Base-by-base conservation (phyloP, 2,329 filamentous ascomycete species). In the Rhexocercosporidium sp. region DNA sequence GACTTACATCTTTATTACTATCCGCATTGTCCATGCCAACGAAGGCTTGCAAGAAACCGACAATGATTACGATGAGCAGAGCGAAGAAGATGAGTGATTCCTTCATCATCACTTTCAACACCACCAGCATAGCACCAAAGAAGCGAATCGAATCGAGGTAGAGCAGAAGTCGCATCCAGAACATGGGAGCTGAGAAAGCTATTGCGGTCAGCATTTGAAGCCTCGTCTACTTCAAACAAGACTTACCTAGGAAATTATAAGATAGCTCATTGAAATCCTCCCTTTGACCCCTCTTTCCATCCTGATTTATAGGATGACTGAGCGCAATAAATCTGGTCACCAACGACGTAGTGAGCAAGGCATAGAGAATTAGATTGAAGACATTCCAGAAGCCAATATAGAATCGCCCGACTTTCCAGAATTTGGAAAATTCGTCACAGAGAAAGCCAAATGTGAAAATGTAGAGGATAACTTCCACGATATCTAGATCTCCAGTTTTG, bases 341-440 rank as follows among this genome's bases (percentile, higher is more conserved):
- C 70, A 99, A 90, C 2, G 93, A 97, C 3, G 92, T 86, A 0
- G 89, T 87, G 39, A 99, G 83, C 1, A 98, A 83, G 0, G 86
- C 80, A 79, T 99, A 99, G 0, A 99, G 84, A 0, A 90, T 85
- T 29, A 87, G 86, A 79, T 99, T 99, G 83, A 99, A 97, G 27
- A 92, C 92, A 75, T 97, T 97, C 96, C 96, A 98, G 79, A 99
- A 99, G 22, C 93, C 91, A 64, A 99, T 85, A 75, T 98, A 98
- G 75, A 91, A 92, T 69, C 92, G 88, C 11, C 96, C 96, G 16
- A 97, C 92, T 78, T 99, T 99, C 88, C 93, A 97, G 73, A 97
- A 87, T 79, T 99, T 99, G 76, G 89, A 82, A 0, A 90, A 72
- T 77, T 98, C 96, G 77, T 99, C 95, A 74, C 90, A 94, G 37